Conservation (phyloP, 1,139 yeast genomes). For the Pichia sp. region DNA sequence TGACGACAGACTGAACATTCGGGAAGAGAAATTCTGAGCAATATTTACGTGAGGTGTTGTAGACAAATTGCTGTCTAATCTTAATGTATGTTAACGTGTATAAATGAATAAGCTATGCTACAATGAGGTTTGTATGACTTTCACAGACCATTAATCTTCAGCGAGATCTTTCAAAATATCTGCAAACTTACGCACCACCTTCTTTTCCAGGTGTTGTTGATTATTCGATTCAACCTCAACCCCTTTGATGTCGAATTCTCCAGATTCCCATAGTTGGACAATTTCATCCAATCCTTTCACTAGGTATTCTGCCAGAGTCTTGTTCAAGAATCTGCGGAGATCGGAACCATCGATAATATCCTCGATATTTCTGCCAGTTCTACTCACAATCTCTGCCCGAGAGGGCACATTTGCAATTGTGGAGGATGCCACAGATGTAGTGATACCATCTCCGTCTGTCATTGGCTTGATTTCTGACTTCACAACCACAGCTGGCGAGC, state of each 20-base stretch:
- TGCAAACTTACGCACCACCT: slow-evolving; percentile 67
- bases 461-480: too few relatives aligned
- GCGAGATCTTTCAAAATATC: slow-evolving; percentile 54
- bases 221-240: slow-evolving; percentile 40
- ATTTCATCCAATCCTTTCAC: slow-evolving; percentile 63
- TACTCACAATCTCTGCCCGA: slow-evolving; percentile 7
- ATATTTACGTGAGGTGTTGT: not conserved
- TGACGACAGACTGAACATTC: slow-evolving; percentile 39
- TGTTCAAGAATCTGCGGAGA: slow-evolving; percentile 69
- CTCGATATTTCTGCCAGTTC: slow-evolving; percentile 14
- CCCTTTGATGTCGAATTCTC: slow-evolving; percentile 7
- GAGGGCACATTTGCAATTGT: too few relatives aligned
- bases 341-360: slow-evolving; percentile 79
- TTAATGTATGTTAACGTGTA: too few relatives aligned
- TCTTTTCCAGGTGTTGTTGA: slow-evolving; percentile 17
- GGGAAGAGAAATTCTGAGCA: slow-evolving; percentile 34
- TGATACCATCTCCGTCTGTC: too few relatives aligned
- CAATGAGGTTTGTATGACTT: not conserved
- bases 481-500: too few relatives aligned
- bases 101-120: not conserved
- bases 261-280: slow-evolving; percentile 17
- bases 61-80: too few relatives aligned
- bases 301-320: slow-evolving; percentile 58
- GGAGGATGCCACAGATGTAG: too few relatives aligned
- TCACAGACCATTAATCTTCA: slow-evolving; percentile 17